Percentiles rank a stretch among this genome's conserved stretches.
Conservation (phyloP, 192 early-diverging fungal species). For the Dissophora ornata region DNA sequence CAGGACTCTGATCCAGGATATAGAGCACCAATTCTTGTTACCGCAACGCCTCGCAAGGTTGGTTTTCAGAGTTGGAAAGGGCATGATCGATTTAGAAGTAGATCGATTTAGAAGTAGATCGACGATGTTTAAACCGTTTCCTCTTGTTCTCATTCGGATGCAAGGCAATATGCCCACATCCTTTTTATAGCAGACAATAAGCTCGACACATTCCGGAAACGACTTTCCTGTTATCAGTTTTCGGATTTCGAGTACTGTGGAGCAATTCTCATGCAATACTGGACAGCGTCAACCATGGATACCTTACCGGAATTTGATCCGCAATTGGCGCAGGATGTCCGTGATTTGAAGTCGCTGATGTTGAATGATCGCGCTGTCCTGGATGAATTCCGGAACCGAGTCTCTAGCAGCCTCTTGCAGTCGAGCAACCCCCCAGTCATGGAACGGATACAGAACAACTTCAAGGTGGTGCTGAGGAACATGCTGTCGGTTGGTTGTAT, state of each 20-base stretch:
- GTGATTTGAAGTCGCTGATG: constrained; percentile 42
- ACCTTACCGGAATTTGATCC: constrained; percentile 54
- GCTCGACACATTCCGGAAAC: constrained; percentile 57
- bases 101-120: no score
- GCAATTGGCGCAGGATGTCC: constrained; percentile 43
- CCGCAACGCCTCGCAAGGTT: constrained; percentile 54
- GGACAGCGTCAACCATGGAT: constrained; percentile 37
- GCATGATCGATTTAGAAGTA: no score
- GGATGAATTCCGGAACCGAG: constrained; percentile 44
- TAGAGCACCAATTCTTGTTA: constrained; percentile 49
- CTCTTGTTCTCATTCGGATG: no score
- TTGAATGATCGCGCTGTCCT: constrained; percentile 39
- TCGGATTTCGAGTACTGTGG: constrained; percentile 53
- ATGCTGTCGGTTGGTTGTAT: constrained; percentile 48
- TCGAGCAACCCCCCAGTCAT: constrained; percentile 35
- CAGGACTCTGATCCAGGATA: constrained; percentile 47
- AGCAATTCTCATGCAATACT: constrained; percentile 51
- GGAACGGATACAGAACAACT: constrained; percentile 54
- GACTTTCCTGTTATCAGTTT: constrained; percentile 52
- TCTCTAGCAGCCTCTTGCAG: constrained; percentile 38
- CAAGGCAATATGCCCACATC: constrained; percentile 57
- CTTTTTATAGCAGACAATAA: constrained; percentile 55
- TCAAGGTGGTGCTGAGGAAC: constrained; percentile 49
- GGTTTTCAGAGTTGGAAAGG: no score
- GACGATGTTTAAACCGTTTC: no score